A percentile compares a stretch with the other conserved stretches of the same genome.
Conservation (phyloP, 257 asterid genomes). For the Solanum ossicruentum region DNA sequence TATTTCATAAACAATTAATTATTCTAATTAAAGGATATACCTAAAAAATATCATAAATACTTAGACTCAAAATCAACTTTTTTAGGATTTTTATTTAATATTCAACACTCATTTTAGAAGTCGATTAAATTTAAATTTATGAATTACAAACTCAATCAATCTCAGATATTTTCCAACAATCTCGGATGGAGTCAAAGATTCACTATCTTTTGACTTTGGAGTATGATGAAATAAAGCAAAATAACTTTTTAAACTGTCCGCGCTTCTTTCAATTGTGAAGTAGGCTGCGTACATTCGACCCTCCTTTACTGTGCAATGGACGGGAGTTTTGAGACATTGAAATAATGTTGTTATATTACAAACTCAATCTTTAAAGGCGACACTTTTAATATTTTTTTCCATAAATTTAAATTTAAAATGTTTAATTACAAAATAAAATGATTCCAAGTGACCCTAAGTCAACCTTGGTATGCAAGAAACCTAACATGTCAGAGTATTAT, state of each 20-base stretch:
- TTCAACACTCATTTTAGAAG: fast-evolving
- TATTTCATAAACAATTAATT: neutral
- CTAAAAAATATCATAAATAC: neutral
- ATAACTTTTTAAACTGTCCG: no score
- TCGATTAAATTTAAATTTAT: neutral
- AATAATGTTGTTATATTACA: no score
- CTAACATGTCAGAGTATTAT: neutral
- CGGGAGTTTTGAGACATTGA: no score
- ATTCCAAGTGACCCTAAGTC: neutral
- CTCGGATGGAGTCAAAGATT: no score
- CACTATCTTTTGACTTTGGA: no score
- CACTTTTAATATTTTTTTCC: fast-evolving
- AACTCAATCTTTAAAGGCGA: fast-evolving
- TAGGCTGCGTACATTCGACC: no score
- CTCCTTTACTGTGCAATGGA: no score
- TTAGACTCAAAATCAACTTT: neutral
- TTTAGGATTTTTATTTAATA: neutral
- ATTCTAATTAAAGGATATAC: neutral
- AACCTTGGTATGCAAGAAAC: neutral
- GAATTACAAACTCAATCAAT: fast-evolving
- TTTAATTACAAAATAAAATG: neutral
- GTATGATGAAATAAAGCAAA: no score
- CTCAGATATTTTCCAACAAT: no score
- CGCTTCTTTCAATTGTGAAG: no score
- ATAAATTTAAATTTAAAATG: neutral